Evolutionary conservation across 2,329 filamentous ascomycete genomes (phyloP), one percentile per base, ranked within the genome.

Genomic region (Microsporum audouinii): DNA sequence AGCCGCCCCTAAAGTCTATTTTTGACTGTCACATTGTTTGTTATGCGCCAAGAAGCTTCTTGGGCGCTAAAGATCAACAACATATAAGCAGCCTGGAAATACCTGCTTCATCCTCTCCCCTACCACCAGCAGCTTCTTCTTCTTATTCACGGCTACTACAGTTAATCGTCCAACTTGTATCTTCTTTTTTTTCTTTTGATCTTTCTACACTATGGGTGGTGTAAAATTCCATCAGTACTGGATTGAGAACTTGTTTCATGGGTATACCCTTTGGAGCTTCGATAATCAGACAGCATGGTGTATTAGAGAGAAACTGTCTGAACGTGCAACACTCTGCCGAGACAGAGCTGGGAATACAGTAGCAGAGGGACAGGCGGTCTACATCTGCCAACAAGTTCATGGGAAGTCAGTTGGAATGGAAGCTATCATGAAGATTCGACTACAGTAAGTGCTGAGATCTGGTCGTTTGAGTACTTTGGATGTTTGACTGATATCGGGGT

Each of bases 351-450:
- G 7, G 12, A 53, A 31, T 6, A 31, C 51, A 5, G 3, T 43
- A 2, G 14, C 51, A 33, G 61, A 60, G 49, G 51, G 39, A 12
- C 51, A 60, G 5, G 62, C 59, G 1, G 59, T 61, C 8, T 63
- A 63, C 33, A 12, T 23, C 33, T 63, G 62, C 14, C 3, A 14
- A 27, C 62, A 61, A 8, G 14, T 58, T 5, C 5, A 43, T 27
- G 61, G 61, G 8, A 12, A 38, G 10, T 38, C 59, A 14, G 14
- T 29, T 49, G 57, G 60, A n/a, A 55, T 17, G 49, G 57, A 60
- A 38, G 60, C 56, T 29, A 63, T 63, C 4, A 14, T 60, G 12
- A 63, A 61, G 33, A 45, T 63, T 57, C 57, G 57, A 34, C 6
- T 63, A 59, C 59, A 63, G 62, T 61, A 60, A 53, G 61, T 33